Evolutionary conservation across 257 asterid genomes (phyloP), one percentile per base, ranked within the genome.

Genomic region (Agastache rugosa): DNA sequence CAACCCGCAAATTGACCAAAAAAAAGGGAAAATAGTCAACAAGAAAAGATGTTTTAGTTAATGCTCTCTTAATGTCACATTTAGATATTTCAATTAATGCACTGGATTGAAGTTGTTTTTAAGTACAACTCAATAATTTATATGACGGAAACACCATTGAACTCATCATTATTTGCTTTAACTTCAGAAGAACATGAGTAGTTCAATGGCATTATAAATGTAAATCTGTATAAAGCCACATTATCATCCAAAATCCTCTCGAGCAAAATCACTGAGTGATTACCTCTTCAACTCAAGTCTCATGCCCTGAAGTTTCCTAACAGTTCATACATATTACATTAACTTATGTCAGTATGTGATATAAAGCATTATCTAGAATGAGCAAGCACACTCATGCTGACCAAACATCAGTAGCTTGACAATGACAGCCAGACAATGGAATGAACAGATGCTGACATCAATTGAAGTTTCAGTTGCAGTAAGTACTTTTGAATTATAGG

Each of bases 221-320:
- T 27, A 50, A 73, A 68, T 31, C 31, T 1, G n/a, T 58, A 8
- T 55, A 47, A 65, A 71, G 63, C 54, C 51, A 37, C 61, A 50
- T 10, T 50, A 56, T 19, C 74, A 65, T 65, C 17, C 10, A 20
- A 44, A 70, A 31, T 56, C 73, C 77, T 55, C 76, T 56, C 72
- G 71, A 65, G 56, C 70, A 50, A 72, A 60, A 29, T 41, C 47
- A 55, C 17, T 50, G 65, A 72, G 39, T 72, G 45, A 68, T 34
- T 6, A 80, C 25, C n/a, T 23, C 35, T 42, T 17, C 71, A 64
- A 68, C 63, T 67, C 14, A 60, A 72, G 67, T 61, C 35, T 35
- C 47, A 62, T 41, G 50, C 42, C 76, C 50, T 41, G 17, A 11
- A 34, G 29, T 63, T 60, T 42, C 78, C 58, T 67, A 42, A 31